phyloP scores from a whole-genome alignment of 2,329 filamentous ascomycete genomes.

The Colletotrichum sp. region DNA sequence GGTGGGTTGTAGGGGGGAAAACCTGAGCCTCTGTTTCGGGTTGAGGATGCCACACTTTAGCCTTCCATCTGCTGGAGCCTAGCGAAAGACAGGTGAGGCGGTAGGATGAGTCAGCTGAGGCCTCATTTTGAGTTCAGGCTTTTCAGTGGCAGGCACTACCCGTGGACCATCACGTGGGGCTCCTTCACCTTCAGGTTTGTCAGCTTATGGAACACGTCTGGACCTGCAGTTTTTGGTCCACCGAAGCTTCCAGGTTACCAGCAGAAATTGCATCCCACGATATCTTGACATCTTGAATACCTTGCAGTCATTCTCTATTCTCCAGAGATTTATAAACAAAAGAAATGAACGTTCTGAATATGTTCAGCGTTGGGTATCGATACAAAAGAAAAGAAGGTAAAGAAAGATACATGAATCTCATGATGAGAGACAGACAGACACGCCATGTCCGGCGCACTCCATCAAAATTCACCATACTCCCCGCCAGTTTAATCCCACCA shows the following conservation, averaged over 20 bases:
- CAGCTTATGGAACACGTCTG: not conserved
- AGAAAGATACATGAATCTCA: not conserved
- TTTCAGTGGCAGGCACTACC: not conserved
- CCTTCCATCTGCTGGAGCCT: not conserved
- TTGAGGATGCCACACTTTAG: slow-evolving; percentile 1
- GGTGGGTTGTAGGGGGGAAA: slow-evolving; percentile 25
- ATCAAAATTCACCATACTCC: not conserved
- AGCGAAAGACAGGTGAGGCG: not conserved
- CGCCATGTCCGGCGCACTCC: not conserved
- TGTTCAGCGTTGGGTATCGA: not conserved
- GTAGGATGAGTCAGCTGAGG: slow-evolving; percentile 9
- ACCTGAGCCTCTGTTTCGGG: slow-evolving; percentile 5
- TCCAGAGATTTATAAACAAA: not conserved
- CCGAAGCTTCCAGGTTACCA: not conserved
- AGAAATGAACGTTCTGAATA: not conserved
- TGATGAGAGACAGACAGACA: not conserved
- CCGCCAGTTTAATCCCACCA: not conserved
- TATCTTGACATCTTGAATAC: not conserved
- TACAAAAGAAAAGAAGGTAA: not conserved
- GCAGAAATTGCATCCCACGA: not conserved
- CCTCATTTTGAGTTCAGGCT: not conserved
- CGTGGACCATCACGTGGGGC: not conserved
- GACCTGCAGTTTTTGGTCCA: not conserved
- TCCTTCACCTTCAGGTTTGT: not conserved
- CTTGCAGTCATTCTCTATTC: not conserved